phyloP scores from a whole-genome alignment of 768 basidiomycete species.

The Tricholoma hemisulphureum region DNA sequence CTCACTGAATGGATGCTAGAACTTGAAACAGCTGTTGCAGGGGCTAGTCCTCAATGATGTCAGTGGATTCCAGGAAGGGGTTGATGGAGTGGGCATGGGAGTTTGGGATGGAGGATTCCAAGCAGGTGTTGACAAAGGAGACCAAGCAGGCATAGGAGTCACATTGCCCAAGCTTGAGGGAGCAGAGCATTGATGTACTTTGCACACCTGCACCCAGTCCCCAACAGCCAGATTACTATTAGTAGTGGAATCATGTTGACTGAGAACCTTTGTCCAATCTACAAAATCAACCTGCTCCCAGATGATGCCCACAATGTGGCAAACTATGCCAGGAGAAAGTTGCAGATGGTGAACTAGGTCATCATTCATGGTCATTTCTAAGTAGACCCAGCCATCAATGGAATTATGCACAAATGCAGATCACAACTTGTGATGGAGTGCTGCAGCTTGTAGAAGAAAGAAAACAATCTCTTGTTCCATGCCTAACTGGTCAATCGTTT shows the following conservation, averaged over 20 bases:
- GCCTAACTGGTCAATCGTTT: not conserved
- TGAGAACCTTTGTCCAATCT: not conserved
- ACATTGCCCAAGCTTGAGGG: no score
- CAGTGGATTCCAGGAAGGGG: no score
- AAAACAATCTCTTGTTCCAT: not conserved
- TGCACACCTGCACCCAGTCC: not conserved
- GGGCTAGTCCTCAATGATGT: no score
- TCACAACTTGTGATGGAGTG: no score
- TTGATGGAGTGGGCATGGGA: no score
- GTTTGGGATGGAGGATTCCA: no score
- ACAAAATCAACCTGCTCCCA: not conserved
- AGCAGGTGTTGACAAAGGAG: no score
- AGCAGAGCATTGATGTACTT: no score
- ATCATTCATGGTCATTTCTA: not conserved
- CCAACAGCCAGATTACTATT: not conserved
- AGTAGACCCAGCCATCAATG: not conserved
- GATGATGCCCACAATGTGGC: not conserved
- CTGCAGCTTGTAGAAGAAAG: not conserved
- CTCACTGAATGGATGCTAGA: no score
- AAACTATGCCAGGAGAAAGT: not conserved
- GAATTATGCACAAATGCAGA: not conserved
- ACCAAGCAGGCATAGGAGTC: no score
- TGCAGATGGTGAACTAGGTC: not conserved
- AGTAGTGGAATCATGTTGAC: not conserved
- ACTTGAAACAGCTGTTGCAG: no score